Evolutionary conservation across 2,329 filamentous ascomycete genomes (phyloP), one percentile per base, ranked within the genome.

Genomic region (Hypocrella siamensis): DNA sequence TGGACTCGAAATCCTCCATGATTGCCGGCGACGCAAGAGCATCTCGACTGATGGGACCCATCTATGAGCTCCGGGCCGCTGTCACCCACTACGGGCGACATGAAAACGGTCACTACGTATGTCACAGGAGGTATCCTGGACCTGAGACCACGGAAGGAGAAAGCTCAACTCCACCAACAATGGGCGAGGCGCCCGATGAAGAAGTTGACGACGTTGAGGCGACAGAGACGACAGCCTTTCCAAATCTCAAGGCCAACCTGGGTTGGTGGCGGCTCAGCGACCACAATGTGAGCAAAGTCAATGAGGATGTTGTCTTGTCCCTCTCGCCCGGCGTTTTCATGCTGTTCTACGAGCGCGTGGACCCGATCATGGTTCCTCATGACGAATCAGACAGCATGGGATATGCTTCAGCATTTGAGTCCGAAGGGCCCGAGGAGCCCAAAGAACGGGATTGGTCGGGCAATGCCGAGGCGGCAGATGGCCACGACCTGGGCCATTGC

Each of bases 91-190:
- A 80, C 38, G 90, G 90, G 4, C 68, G 80, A 19, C 90, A 96
- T 51, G 85, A 94, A 39, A 93, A 93, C 44, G 90, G 90, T 0
- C 90, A 98, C 56, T 96, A 98, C 44, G 75, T 94, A 25, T 93
- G 84, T 50, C 93, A 90, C 52, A 70, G 83, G 31, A 81, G 79
- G 45, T 77, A 83, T 45, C 64, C 70, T 12, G 46, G 47, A 5
- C 35, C 40, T 7, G 31, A 27, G 4, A 26, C 19, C 1, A 28
- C 33, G 8, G 25, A 19, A 4, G 28, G 15, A 10, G 26, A 31
- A 12, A 1, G 19, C 9, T 14, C 31, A 12, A 7, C 22, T 5
- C 16, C 19, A 10, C 12, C 19, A n/a, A 24, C 21, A 24, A 24
- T 24, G 21, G 21, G 12, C 12, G 21, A 24, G 9, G 9, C 8